Base-by-base conservation (phyloP, 768 basidiomycete genomes). In the Suillus cothurnatus region DNA sequence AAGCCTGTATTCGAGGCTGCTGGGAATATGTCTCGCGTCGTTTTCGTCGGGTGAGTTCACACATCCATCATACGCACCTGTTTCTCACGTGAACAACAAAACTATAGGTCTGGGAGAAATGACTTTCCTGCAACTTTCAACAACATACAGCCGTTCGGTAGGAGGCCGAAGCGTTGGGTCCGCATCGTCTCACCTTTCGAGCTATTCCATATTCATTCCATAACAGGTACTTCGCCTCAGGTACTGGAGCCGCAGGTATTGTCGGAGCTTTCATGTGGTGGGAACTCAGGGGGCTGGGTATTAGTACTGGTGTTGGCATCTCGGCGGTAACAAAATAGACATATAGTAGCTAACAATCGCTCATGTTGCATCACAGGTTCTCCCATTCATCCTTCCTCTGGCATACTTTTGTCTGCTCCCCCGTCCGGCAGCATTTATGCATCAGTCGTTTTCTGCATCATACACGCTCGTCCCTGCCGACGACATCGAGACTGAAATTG, bases 251-350 rank as follows among this genome's bases (percentile, higher is more conserved):
- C 6, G 97, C 97, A 0, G 97, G 97, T 0, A 85, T 99, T 1
- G 91, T 90, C 1, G 97, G 97, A 8, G 95, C 97, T 0, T 91
- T 92, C 45, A 72, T 97, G 15, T 99, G 97, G 97, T 99, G 97
- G 97, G 83, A 94, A 68, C 79, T 99, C 5, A 83, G 97, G 23
- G 86, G 87, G 2, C 77, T 97, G 0, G 97, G 97, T 26, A 94
- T 99, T 6, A 85, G 88, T 52, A 71, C 81, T 14, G 97, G 95
- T 1, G 88, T 99, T 28, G 92, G 93, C 2, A 71, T 97, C 26
- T 94, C 93, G 12, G 85, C 93, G 17, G 94, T 94, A 59, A 59
- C 19, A 28, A 59, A 28, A 28, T 31, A 72, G 43, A 91, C 73
- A 23, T 60, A 4, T 60, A 4, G 8, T 26, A 43, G 21, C 6